Evolutionary conservation across 2,329 filamentous ascomycete species (phyloP), one percentile per base, ranked within the genome.

Genomic region (Cytospora piceae): DNA sequence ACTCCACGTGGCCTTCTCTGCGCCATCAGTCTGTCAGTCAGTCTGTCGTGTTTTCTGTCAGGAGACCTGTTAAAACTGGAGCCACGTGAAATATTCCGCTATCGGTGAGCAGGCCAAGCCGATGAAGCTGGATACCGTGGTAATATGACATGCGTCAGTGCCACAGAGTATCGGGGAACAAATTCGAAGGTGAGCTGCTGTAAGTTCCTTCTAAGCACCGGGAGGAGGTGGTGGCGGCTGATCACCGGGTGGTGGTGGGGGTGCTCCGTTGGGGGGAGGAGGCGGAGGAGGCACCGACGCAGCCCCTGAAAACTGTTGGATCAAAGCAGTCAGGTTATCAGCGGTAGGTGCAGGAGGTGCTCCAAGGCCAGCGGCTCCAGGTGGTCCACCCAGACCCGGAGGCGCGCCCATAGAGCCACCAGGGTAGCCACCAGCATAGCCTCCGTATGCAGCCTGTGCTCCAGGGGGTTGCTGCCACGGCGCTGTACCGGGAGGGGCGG

Each of bases 391-490:
- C 29, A 71, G 70, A 31, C 74, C 70, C 65, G 74, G 67, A 67
- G 75, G 66, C 52, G 73, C 69, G 42, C 67, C 68, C 77, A 66
- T 85, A 85, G 69, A 77, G 72, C 67, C 72, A 29, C 69, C 70
- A 15, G 68, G 65, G 62, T 70, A 73, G 24, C 61, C 61, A 62
- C 77, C 78, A 70, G 77, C 78, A 76, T 91, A 92, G 32, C 83
- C 86, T 72, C 87, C 84, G 65, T 85, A 78, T 29, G 76, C 63
- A 29, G 77, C 72, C 46, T 78, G 79, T 53, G 80, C 80, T 71
- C 76, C 78, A 64, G 82, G 77, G 65, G 77, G 76, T 73, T 89
- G 87, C 67, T 90, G 85, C 87, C 89, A 91, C 24, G 88, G 86
- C 69, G 83, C 82, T 54, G 73, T 74, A 56, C 77, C 78, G 4